Base-by-base conservation (phyloP, 2,329 filamentous ascomycete genomes). In the Simplicillium aogashimaense region DNA sequence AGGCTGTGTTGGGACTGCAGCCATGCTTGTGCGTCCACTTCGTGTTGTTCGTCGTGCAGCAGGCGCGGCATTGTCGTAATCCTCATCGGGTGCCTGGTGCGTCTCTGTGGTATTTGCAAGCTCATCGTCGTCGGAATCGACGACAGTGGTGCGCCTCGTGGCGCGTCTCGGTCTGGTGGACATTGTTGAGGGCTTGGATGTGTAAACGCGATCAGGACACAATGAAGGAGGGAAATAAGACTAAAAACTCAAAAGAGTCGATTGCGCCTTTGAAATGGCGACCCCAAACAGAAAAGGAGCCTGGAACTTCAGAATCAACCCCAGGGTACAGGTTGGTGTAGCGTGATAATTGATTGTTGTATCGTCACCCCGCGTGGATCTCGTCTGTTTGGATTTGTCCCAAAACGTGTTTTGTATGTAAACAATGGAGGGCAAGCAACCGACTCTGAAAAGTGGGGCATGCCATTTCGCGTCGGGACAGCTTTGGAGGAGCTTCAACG, bases 71-170 rank as follows among this genome's bases (percentile, higher is more conserved):
- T 89, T 83, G 47, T 85, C 83, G 37, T 66, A 70, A 3, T 94
- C 86, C 39, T 89, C 83, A 47, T 85, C 84, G 37, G 65, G 70
- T 3, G 83, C 76, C 20, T 82, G 73, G 13, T 76, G 69, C 44
- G 54, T 58, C 35, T 50, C 58, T 33, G 57, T 65, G 38, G 75
- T 70, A 53, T 76, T 69, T 46, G 72, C 67, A 51, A 75, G 67
- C 47, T 83, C 78, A 42, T 87, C 84, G 43, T 94, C 86, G 33
- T 90, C 86, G 8, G 81, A 87, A 48, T 94, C 87, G 44, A 89
- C 67, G 36, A 94, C 72, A 38, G 83, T 76, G 51, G 80, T 83
- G 52, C 82, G 79, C 55, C 86, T 76, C 39, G 83, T 61, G 30
- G 70, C 67, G 43, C 65, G 59, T 55, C 62, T 61, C 37, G 60